Base-by-base conservation (phyloP, 2,329 filamentous ascomycete species). In the Magnaporthales sp. region DNA sequence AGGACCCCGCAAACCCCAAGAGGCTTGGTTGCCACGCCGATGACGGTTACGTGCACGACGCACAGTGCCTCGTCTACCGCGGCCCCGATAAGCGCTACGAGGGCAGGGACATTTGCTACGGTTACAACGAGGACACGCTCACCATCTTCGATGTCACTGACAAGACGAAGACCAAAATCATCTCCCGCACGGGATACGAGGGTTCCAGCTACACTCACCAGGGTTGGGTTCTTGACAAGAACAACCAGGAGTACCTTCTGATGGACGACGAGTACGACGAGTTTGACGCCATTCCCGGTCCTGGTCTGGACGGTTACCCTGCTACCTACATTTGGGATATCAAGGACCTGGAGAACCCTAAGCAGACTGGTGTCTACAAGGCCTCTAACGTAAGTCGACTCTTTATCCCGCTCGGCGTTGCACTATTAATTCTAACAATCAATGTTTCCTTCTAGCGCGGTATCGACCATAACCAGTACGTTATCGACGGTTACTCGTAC, bases 41-140 rank as follows among this genome's bases (percentile, higher is more conserved):
- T 22, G 85, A 87, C 72, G 84, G 84, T 51, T 87, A 88, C 72
- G 84, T 87, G 15, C 85, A 88, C 73, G 85, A 87, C 70, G 85
- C 85, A 2, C 84, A 88, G 74, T 87, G 85, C 72, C 75, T 88
- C 54, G 77, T 80, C 66, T 84, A 83, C 73, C 79, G 77, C 8
- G 84, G 84, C 0, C 83, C 84, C 0, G 80, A 85, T 68, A 74
- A 73, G 27, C 71, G 77, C 27, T 86, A 81, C 72, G 72, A 75
- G 3, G 82, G 80, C 27, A 77, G 75, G 1, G 82, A 86, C 66
- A 84, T 86, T 70, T 86, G 84, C 79, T 85, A 84, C 71, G 81
- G 79, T 67, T 86, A 83, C 76, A 84, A 85, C 70, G 82, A 83
- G 69, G 81, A 83, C 68, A 79, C 79, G 0, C 71, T 84, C 56